Base-by-base conservation (phyloP, 257 asterid species). In the Parsonsia alboflavescens region DNA sequence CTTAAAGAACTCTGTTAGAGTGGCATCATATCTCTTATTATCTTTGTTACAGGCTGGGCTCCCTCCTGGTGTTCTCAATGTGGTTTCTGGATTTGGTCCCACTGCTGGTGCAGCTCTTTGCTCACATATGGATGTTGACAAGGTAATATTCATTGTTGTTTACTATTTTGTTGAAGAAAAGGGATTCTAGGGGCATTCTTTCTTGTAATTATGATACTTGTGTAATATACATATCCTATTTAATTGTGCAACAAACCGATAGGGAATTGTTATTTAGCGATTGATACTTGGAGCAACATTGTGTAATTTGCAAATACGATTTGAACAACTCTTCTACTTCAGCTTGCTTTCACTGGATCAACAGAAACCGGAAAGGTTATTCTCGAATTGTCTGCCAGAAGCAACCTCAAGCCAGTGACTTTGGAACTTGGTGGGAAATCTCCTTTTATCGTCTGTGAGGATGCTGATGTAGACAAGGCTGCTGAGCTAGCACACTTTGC, bases 401-500 rank as follows among this genome's bases (percentile, higher is more conserved):
- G 99, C 91, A 95, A 95, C 85, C 93, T 95, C 71, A 95, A 95
- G 80, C 83, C 98, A n/a, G 99, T 90, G 73, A 92, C 99, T 28
- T 80, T 92, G 72, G 99, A 95, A 83, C 99, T 95, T 19, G 99
- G 99, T 33, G 99, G 99, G 36, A 95, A 95, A 85, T 95, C 98
- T 16, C 97, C 99, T 79, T 92, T 95, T 72, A 92, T 95, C 49
- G 96, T 95, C 63, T 95, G 96, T 28, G 98, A 95, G 87, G 99
- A 92, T 83, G 98, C 98, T 79, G 96, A 95, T 73, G 86, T 95
- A 72, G 99, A 95, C 81, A 73, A 83, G 57, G 98, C 98, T 5
- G 98, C 90, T 44, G 98, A 95, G 80, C 87, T 86, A 54, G 97
- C 99, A 16, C 99, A 92, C 83, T 85, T 81, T 73, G 98, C 99